These are phyloP conservation scores for Melaleuca quinquenervia DNA, from an alignment of 345 rosid species.

Conservation along the genomic window DNA sequence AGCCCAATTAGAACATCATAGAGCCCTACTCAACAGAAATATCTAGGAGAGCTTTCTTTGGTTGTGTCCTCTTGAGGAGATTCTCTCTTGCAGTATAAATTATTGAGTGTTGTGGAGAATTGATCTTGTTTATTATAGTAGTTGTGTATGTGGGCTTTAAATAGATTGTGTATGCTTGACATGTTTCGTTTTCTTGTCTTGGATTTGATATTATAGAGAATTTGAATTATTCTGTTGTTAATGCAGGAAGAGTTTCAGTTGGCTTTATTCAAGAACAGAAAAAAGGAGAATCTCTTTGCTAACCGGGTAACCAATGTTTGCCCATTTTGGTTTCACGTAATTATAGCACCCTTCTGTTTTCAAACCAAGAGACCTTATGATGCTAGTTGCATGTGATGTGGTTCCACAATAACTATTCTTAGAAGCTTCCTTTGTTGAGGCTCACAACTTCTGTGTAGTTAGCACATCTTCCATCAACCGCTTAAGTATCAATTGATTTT, in stretches of 20 bases:
- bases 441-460: neutral
- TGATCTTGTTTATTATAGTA: neutral
- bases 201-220: neutral
- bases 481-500: neutral
- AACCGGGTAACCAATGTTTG: constrained; percentile 44
- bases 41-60: neutral
- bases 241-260: constrained; percentile 95
- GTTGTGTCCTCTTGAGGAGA: neutral
- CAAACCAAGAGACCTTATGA: neutral
- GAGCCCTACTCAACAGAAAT: neutral
- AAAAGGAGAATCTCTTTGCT: constrained; percentile 93
- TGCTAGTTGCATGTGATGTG: neutral
- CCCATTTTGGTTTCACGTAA: neutral
- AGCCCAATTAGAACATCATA: neutral
- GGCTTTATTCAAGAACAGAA: constrained; percentile 78
- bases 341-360: neutral
- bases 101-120: neutral
- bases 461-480: neutral
- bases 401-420: neutral
- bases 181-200: neutral
- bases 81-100: neutral
- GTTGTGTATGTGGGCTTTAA: neutral
- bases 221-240: neutral
- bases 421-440: neutral
- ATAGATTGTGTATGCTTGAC: neutral